Evolutionary conservation across 73 alveolate genomes (phyloP), one percentile per base, ranked within the genome.

Genomic region (Durusdinium trenchii): DNA sequence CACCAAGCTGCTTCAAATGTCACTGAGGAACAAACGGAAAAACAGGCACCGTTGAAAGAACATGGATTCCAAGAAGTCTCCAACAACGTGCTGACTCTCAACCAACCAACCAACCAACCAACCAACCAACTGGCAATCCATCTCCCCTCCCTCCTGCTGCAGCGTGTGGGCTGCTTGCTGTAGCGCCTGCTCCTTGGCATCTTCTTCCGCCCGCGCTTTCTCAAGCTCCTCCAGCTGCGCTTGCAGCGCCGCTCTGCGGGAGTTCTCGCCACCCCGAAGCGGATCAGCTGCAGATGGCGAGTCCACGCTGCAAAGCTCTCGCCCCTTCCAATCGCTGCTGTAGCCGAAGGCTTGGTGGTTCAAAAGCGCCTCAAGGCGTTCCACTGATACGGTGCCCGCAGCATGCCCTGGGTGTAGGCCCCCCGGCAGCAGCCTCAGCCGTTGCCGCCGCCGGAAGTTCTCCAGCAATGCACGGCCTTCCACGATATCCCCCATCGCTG

Each of bases 381-480:
- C 48, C 90, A 79, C 32, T 46, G 90, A 79, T 46, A 79, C 90
- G 43, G 90, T 79, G 67, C 90, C 90, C 16, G 90, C 90, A n/a
- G n/a, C n/a, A n/a, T n/a, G n/a, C n/a, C n/a, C n/a, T 18, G 64
- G 90, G 23, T 79, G 90, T 30, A 61, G 45, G 7, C 61, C 40
- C 26, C 90, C 69, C 0, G 90, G 90, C 10, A 79, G 67, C 67
- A 79, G 90, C 48, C 48, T 79, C 47, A 79, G 32, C 30, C 48
- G 90, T 67, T 79, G 90, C 28, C 90, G 90, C 90, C 45, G 48
- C 69, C 90, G 90, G 35, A 79, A 79, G 52, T 79, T 79, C 48
- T 67, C 69, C 67, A 79, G 69, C 67, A 79, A 48, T 6, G 90
- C 90, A 12, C 26, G 16, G 67, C 90, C 90, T 79, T 79, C 87